Evolutionary conservation across 345 rosid species (phyloP).

Genomic region (Eutrema japonicum): DNA sequence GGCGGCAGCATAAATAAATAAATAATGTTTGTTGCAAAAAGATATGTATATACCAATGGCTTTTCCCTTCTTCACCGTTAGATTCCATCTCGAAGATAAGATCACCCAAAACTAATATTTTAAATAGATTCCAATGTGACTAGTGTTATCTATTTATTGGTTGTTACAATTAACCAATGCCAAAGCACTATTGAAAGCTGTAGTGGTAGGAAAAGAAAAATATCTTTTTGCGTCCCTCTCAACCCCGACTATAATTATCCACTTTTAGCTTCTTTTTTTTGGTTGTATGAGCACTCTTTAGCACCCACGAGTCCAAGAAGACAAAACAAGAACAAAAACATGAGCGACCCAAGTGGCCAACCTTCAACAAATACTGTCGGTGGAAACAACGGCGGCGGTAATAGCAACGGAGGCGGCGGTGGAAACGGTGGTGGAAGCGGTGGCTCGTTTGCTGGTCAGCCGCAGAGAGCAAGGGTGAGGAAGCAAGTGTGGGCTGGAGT

Average conservation of each 20-base stretch:
- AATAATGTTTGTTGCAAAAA: slow-evolving; percentile 25
- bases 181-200: slow-evolving; percentile 11
- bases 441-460: slow-evolving; percentile 31
- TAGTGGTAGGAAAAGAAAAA: slow-evolving; percentile 3
- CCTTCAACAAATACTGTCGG: slow-evolving; percentile 30
- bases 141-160: slow-evolving; percentile 20
- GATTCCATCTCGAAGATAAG: slow-evolving; percentile 37
- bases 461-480: slow-evolving; percentile 41
- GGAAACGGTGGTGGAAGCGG: slow-evolving; percentile 7
- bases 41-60: slow-evolving; percentile 2
- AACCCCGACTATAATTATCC: slow-evolving; percentile 14
- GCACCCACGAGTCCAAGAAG: slow-evolving; percentile 22
- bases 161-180: slow-evolving; percentile 17
- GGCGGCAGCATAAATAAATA: slow-evolving; percentile 23
- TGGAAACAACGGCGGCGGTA: slow-evolving; percentile 6
- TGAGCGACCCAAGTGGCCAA: slow-evolving; percentile 41
- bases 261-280: not conserved
- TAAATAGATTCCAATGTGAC: not conserved
- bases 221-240: slow-evolving; percentile 23
- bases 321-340: slow-evolving; percentile 20
- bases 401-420: not conserved
- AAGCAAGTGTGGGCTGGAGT: slow-evolving; percentile 42
- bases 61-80: slow-evolving; percentile 17
- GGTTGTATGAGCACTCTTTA: slow-evolving; percentile 13
- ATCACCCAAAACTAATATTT: not conserved